phyloP scores from a whole-genome alignment of 2,329 filamentous ascomycete genomes.

The Orbilia quercus region DNA sequence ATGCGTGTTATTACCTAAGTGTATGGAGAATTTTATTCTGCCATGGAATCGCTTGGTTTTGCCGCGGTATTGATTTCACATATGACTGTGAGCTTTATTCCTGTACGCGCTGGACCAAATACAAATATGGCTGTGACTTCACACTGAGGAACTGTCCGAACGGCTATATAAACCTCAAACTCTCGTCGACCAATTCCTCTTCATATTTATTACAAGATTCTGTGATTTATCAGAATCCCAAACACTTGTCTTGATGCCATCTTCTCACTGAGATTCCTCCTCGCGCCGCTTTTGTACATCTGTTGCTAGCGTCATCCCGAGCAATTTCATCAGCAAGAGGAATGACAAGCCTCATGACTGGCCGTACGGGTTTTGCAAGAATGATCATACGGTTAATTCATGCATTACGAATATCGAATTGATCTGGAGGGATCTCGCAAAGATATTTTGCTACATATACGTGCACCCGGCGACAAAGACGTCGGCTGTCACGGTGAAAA shows the following conservation, averaged over 20 bases:
- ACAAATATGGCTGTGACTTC: constrained; percentile 14
- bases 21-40: not conserved
- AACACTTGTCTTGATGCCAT: not conserved
- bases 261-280: not conserved
- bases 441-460: constrained; percentile 16
- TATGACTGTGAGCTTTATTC: constrained; percentile 6
- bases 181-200: too few relatives aligned
- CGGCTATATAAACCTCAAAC: too few relatives aligned
- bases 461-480: constrained; percentile 6
- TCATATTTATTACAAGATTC: not conserved
- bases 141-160: too few relatives aligned
- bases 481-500: not conserved
- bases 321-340: not conserved
- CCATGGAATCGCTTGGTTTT: constrained; percentile 20
- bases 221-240: not conserved
- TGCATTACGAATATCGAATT: constrained; percentile 25
- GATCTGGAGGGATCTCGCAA: constrained; percentile 23
- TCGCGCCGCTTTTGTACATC: not conserved
- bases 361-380: constrained; percentile 17
- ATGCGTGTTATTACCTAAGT: not conserved
- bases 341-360: not conserved
- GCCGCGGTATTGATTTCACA: constrained; percentile 14
- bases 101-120: not conserved
- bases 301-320: constrained; percentile 16
- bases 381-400: constrained; percentile 5